Evolutionary conservation across 192 early-diverging fungal species (phyloP).

Genomic region (Podila epicladia): DNA sequence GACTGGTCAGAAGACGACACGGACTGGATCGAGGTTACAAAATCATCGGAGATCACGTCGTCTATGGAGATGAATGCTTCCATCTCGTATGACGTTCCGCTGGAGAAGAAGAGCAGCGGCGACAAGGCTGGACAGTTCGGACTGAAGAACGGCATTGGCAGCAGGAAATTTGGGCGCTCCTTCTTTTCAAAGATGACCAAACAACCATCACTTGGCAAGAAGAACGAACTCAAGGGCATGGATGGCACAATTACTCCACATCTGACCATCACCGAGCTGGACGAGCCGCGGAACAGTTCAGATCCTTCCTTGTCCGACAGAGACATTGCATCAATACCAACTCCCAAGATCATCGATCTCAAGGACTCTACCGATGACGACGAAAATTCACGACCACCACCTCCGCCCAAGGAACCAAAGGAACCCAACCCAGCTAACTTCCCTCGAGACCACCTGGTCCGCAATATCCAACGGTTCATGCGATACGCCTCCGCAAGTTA

Average conservation of each 20-base stretch:
- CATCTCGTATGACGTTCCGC: constrained; percentile 35
- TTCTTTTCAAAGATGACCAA: constrained; percentile 47
- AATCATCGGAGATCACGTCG: constrained; percentile 29
- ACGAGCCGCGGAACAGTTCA: constrained; percentile 26
- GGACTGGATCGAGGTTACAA: constrained; percentile 44
- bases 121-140: constrained; percentile 18
- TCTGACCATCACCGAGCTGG: constrained; percentile 44
- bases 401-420: constrained; percentile 40
- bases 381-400: constrained; percentile 18
- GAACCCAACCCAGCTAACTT: constrained; percentile 59
- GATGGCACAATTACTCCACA: constrained; percentile 13
- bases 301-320: constrained; percentile 18
- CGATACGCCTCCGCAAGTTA: constrained; percentile 76
- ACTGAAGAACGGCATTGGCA: constrained; percentile 26
- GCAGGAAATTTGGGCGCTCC: constrained; percentile 24
- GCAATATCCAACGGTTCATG: constrained; percentile 76
- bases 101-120: constrained; percentile 27
- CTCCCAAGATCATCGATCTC: neutral
- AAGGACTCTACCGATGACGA: constrained; percentile 5
- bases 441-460: constrained; percentile 65
- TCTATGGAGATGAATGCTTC: constrained; percentile 37
- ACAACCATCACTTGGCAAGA: constrained; percentile 21
- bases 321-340: constrained; percentile 2
- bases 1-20: constrained; percentile 49
- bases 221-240: constrained; percentile 11